Evolutionary conservation across 2,329 filamentous ascomycete genomes (phyloP), one percentile per base, ranked within the genome.

Genomic region (Paracorniculantispora psalliotae): DNA sequence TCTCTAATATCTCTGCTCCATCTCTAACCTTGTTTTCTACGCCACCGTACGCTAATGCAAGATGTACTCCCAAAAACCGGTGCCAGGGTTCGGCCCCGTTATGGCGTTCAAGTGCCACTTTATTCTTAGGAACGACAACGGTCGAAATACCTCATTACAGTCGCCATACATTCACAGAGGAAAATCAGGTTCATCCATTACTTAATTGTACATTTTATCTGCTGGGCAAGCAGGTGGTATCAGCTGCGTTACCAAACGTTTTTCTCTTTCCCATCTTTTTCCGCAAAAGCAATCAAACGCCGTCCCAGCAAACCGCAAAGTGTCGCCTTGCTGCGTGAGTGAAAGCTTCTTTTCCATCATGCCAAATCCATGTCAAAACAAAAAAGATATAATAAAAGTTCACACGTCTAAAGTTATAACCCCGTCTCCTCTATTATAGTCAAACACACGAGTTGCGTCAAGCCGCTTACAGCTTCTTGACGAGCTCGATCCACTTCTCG

Each of bases 401-500:
- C 53, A 47, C 51, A 56, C 30, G 43, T 55, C 49, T 61, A 35
- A 48, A 48, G 39, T 39, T 58, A n/a, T 61, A 41, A 52, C 44
- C 35, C 53, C 35, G n/a, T 21, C 41, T 57, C 41, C 41, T 23
- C 39, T 30, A 44, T 28, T 57, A 48, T 47, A 47, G 43, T 49
- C 46, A 50, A 46, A 52, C 33, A 50, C 25, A 33, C 44, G 19
- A 19, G 37, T 57, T 23, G 25, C 33, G 49, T 54, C 26, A 19
- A 49, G 30, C 53, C n/a, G 57, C 75, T 90, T 91, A 97, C 79
- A 96, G 83, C 82, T 92, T 92, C 73, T 92, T 92, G 76, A 86
- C 87, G 69, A 97, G 87, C 86, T 97, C 93, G 77, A 91, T 87
- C 84, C 92, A 97, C 75, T 93, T 93, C 73, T 92, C 91, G 62